Evolutionary conservation across 2,329 filamentous ascomycete species (phyloP), one percentile per base, ranked within the genome.

Genomic region (Beauveria varroae): DNA sequence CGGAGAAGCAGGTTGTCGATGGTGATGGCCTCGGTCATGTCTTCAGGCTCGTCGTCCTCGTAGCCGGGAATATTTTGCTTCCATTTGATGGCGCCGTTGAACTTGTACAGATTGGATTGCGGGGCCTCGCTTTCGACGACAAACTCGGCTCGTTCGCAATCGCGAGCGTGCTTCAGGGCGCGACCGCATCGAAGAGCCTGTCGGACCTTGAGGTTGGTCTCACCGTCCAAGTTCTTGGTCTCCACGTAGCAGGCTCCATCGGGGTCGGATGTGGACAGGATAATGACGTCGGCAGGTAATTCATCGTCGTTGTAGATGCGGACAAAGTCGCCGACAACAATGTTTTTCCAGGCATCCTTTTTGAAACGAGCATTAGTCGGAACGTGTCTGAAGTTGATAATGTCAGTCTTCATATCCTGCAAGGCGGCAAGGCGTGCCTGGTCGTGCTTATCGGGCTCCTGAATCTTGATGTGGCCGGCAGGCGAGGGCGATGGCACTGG

Each of bases 201-300:
- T 63, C 95, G 89, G 64, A 97, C 92, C 75, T 99, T 99, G 64
- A 99, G 78, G 69, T 99, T 99, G 2, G 95, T 99, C 76, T 99
- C 95, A 56, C 95, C 95, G 70, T 99, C 95, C 78, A 99, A 73
- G 72, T 96, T 98, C 79, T 98, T 99, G 2, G 95, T 99, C 75
- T 99, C 95, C 24, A 99, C 89, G 68, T 97, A 99, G 75, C 95
- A 99, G 43, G 91, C 91, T 56, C 95, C 95, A 68, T 99, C 95
- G 1, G 89, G 83, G 68, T 98, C 95, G 2, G 95, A 96, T 0
- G 95, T 98, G 2, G 95, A 90, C 26, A 99, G 77, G 49, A 99
- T 89, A 53, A 98, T 88, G 52, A 99, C 80, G 74, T 99, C 95
- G 53, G 95, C 93, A 1, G 95, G 96, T 26, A 99, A 86, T 67